Evolutionary conservation across 2,329 filamentous ascomycete genomes (phyloP), one percentile per base, ranked within the genome.

Genomic region (Diaporthe australafricana): DNA sequence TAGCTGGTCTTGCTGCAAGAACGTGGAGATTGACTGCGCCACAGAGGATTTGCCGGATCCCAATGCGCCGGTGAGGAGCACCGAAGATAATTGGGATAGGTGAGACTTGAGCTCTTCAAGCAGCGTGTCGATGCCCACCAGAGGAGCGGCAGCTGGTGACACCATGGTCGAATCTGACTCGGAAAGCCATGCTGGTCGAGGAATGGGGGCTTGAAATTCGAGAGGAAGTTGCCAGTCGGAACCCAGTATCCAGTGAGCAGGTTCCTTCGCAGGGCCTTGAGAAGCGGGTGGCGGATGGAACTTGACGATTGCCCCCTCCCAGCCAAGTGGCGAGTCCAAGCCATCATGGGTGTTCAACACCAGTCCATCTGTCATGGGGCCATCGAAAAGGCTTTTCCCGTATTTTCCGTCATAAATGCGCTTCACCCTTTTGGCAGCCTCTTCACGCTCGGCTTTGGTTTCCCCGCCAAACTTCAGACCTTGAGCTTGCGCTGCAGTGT

Each of bases 11-110:
- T 88, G 88, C 30, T 93, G 90, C 68, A 99, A 84, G 50, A 88
- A 88, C 78, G 94, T 90, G 1, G 93, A 94, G 35, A 98, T 83
- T 32, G 94, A 86, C 74, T 93, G 93, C 5, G 93, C 90, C 35
- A 98, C 88, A 0, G 91, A 91, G 2, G 94, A 95, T 83, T 99
- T 99, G 32, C 96, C 96, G 27, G 95, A 92, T 0, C 96, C 96
- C 75, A 98, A 89, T 0, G 93, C 94, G 48, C 96, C 96, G 0
- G 95, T 97, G 53, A 99, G 82, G 30, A 99, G 86, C 1, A 98
- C 93, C 0, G 96, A 98, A 0, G 96, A 98, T 75, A 94, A 90
- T 76, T 97, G 93, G 0, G 92, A 90, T 5, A 99, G 84, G 76
- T 97, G 93, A 2, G 90, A 91, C 72, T 92, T 87, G 25, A 97